phyloP scores from a whole-genome alignment of 2,329 filamentous ascomycete genomes.

The Colletotrichum truncatum region DNA sequence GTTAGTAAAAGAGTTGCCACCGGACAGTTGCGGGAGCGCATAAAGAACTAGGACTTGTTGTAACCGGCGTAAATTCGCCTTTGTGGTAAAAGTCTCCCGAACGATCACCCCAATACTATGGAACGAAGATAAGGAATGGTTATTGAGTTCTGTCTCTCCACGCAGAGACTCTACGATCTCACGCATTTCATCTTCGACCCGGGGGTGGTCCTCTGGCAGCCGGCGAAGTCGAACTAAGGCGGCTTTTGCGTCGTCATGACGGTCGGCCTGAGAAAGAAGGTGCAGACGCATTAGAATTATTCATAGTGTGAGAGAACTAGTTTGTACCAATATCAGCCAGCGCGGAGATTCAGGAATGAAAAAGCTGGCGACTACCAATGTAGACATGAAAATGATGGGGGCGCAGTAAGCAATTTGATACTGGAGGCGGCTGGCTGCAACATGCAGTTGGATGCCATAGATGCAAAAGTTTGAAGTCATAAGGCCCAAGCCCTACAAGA shows the following conservation, averaged over 20 bases:
- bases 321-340: slow-evolving; percentile 21
- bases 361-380: too few relatives aligned
- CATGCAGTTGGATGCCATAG: too few relatives aligned
- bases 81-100: slow-evolving; percentile 45
- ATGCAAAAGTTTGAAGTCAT: too few relatives aligned
- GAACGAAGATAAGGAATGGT: too few relatives aligned
- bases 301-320: slow-evolving; percentile 36
- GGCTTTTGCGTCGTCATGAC: slow-evolving; percentile 36
- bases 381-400: too few relatives aligned
- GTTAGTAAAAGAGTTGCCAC: slow-evolving; percentile 52
- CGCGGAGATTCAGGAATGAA: too few relatives aligned
- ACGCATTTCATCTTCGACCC: slow-evolving; percentile 36
- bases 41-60: slow-evolving; percentile 49
- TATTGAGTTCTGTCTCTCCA: slow-evolving; percentile 30
- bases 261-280: slow-evolving; percentile 43
- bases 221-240: slow-evolving; percentile 34
- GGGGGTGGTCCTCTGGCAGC: slow-evolving; percentile 36
- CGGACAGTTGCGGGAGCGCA: slow-evolving; percentile 51
- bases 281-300: slow-evolving; percentile 33
- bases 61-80: slow-evolving; percentile 48
- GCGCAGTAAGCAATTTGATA: too few relatives aligned
- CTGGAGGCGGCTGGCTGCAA: too few relatives aligned
- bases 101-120: slow-evolving; percentile 1
- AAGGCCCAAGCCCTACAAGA: too few relatives aligned
- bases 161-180: slow-evolving; percentile 39